A percentile compares a stretch with the other conserved stretches of the same genome.
phyloP scores from a whole-genome alignment of 345 rosid genomes.

The Arabis alpina region DNA sequence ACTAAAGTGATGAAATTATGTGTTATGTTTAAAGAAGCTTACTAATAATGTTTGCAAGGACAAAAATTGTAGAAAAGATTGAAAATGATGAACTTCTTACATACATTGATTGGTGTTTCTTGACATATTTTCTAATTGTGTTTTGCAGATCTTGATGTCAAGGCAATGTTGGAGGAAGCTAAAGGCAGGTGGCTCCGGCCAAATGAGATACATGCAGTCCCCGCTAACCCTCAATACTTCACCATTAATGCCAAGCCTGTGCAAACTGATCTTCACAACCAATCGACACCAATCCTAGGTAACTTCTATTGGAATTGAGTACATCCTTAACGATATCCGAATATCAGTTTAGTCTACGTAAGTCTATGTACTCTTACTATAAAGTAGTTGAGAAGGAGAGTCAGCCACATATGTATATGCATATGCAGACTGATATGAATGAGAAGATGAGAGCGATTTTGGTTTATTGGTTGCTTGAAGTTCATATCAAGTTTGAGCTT shows the following conservation, averaged over 20 bases:
- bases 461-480: too few species aligned
- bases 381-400: too few species aligned
- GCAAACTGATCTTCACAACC: too few species aligned
- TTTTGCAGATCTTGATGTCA: slow-evolving; percentile 78
- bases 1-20: background rate
- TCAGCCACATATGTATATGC: too few species aligned
- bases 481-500: too few species aligned
- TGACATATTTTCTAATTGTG: slow-evolving; percentile 5
- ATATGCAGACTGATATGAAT: too few species aligned
- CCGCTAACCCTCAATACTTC: slow-evolving; percentile 74
- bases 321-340: too few species aligned
- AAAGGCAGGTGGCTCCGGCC: slow-evolving; percentile 93
- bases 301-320: too few species aligned
- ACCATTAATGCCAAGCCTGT: slow-evolving; percentile 77
- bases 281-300: too few species aligned
- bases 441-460: too few species aligned
- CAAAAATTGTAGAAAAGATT: background rate
- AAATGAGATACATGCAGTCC: slow-evolving; percentile 87
- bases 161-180: slow-evolving; percentile 71
- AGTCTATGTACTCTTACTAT: too few species aligned
- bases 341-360: too few species aligned
- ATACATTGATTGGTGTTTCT: slow-evolving; percentile 17
- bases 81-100: background rate
- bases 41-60: background rate
- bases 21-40: slow-evolving; percentile 5